Conservation (phyloP, 441 rosid species). For the Arabidopsis lyrata region DNA sequence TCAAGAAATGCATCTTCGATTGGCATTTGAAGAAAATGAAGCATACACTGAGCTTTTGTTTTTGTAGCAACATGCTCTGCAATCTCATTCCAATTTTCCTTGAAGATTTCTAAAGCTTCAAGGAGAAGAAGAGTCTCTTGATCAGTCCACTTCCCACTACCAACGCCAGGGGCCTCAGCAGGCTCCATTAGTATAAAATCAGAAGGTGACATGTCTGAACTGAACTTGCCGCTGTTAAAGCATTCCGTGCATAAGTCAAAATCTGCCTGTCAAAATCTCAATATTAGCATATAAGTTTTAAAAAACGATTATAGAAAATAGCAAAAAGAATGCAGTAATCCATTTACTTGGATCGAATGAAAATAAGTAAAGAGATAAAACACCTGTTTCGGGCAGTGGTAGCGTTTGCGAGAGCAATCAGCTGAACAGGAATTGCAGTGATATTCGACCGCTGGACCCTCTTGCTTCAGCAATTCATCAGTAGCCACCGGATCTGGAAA, state of each 20-base stretch:
- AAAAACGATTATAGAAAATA: not conserved
- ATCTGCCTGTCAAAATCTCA: constrained; percentile 88
- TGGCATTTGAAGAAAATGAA: constrained; percentile 98
- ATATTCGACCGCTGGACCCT: constrained; percentile 90
- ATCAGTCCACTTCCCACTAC: constrained; percentile 98
- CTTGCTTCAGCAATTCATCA: constrained; percentile 79
- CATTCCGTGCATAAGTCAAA: constrained; percentile 97
- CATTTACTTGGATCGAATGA: not conserved
- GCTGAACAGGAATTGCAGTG: constrained; percentile 99
- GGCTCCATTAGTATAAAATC: constrained; percentile 98
- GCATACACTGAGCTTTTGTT: constrained; percentile 94
- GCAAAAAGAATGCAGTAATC: not conserved
- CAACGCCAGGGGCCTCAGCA: constrained; percentile 79
- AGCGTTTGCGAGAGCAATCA: constrained; percentile 98
- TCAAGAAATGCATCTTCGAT: constrained; percentile 87
- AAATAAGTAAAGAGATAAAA: constrained; percentile 37
- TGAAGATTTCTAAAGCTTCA: constrained; percentile 93
- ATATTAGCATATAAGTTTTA: constrained; percentile 45
- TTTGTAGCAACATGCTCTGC: constrained; percentile 99
- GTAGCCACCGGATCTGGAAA: constrained; percentile 74
- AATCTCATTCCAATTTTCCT: constrained; percentile 96
- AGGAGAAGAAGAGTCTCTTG: constrained; percentile 99
- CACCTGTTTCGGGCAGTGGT: constrained; percentile 98
- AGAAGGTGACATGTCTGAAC: constrained; percentile 84
- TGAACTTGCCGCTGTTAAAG: constrained; percentile 85